Percentiles rank a stretch among this genome's conserved stretches.
Evolutionary conservation across 2,329 filamentous ascomycete genomes (phyloP).

Genomic region (Sarocladiaceae sp.): DNA sequence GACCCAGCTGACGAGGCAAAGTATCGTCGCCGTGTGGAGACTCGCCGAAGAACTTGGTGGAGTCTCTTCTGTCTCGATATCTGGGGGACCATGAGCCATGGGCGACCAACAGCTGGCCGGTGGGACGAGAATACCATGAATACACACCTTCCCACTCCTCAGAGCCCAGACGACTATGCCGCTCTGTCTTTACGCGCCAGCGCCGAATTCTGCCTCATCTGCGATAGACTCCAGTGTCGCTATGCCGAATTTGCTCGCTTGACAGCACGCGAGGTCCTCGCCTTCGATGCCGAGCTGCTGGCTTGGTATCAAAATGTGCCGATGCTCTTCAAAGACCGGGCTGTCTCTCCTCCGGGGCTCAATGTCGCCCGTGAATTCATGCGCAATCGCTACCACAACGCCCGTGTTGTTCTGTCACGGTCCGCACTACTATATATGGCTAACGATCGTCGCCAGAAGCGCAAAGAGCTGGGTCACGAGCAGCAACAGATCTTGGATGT

Average conservation of each 20-base stretch:
- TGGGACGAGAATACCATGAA: conserved; percentile 27
- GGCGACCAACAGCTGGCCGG: conserved; percentile 45
- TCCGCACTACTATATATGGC: conserved; percentile 19
- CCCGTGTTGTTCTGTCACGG: conserved; percentile 21
- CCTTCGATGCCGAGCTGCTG: conserved; percentile 23
- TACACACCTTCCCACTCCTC: conserved; percentile 18
- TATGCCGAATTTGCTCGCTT: conserved; percentile 23
- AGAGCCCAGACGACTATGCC: conserved; percentile 19
- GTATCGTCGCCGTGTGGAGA: conserved; percentile 35
- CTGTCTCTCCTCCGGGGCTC: conserved; percentile 19
- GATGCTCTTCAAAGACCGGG: conserved; percentile 16
- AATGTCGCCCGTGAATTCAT: conserved; percentile 23
- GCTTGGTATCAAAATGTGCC: conserved; percentile 22
- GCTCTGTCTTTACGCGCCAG: conserved; percentile 22
- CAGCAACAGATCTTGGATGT: conserved; percentile 18
- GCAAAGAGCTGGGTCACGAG: conserved; percentile 15
- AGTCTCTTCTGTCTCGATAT: conserved; percentile 67
- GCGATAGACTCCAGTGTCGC: conserved; percentile 24
- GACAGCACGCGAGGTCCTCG: conserved; percentile 19
- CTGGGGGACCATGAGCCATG: conserved; percentile 67
- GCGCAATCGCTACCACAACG: conserved; percentile 25
- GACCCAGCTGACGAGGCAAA: conserved; percentile 41
- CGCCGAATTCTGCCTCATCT: conserved; percentile 24
- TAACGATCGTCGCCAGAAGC: conserved; percentile 16
- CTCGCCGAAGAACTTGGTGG: conserved; percentile 68